Evolutionary conservation across 441 rosid species (phyloP).

Genomic region (Populus trichocarpa): DNA sequence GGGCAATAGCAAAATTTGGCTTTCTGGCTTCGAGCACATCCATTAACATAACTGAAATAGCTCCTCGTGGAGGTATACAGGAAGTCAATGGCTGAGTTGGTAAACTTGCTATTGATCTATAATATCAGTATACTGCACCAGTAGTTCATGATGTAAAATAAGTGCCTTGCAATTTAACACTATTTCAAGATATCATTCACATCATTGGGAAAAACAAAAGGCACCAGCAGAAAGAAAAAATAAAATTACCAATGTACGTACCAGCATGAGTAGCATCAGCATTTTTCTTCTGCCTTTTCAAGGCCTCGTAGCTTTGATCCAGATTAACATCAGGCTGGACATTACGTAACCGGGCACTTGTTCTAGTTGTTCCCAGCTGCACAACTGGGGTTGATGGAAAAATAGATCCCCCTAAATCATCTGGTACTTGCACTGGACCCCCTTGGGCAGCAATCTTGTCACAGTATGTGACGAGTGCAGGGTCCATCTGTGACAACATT

Average conservation of each 20-base stretch:
- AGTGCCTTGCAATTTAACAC: background rate
- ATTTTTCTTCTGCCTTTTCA: conserved; percentile 75
- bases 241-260: conserved; percentile 13
- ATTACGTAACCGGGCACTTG: conserved; percentile 96
- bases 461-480: conserved; percentile 80
- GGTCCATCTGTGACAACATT: conserved; percentile 98
- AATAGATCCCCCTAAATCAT: conserved; percentile 63
- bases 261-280: conserved; percentile 56
- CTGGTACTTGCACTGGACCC: conserved; percentile 78
- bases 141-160: background rate
- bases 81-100: background rate
- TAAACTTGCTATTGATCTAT: background rate
- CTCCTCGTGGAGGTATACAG: background rate
- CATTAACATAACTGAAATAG: background rate
- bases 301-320: conserved; percentile 70
- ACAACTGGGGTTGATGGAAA: conserved; percentile 71
- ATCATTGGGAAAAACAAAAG: background rate
- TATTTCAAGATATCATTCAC: background rate
- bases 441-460: conserved; percentile 92
- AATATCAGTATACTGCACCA: background rate
- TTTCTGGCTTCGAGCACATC: background rate
- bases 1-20: background rate
- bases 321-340: conserved; percentile 80
- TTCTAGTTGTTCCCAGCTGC: conserved; percentile 82
- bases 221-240: background rate